These are phyloP conservation scores for Chaetomium globosum DNA, from an alignment of 2,329 filamentous ascomycete species.

Conservation along the genomic window DNA sequence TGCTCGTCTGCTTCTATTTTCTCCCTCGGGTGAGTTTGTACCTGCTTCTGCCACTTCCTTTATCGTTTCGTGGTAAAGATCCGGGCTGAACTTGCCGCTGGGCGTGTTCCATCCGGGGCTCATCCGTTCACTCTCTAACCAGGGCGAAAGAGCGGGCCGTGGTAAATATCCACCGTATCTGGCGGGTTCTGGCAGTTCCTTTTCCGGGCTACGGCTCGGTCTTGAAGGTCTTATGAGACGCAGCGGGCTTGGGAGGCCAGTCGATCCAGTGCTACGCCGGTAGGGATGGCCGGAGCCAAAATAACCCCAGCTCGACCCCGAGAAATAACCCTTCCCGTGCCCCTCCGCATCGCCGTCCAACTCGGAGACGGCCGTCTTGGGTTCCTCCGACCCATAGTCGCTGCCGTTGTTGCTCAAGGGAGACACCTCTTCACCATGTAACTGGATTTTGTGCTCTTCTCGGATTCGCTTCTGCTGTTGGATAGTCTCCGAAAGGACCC, in stretches of 20 bases:
- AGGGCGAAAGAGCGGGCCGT: not conserved
- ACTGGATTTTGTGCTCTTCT: slow-evolving; percentile 5
- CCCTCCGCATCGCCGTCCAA: slow-evolving; percentile 14
- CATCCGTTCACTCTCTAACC: not conserved
- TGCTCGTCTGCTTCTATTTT: not conserved
- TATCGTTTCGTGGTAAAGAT: slow-evolving; percentile 18
- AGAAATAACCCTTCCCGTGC: slow-evolving; percentile 3
- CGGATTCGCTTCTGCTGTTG: slow-evolving; percentile 9
- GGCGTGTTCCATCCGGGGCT: not conserved
- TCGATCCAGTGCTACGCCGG: slow-evolving; percentile 12
- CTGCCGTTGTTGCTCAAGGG: slow-evolving; percentile 32
- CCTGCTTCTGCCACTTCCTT: slow-evolving; percentile 7
- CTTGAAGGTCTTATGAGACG: slow-evolving; percentile 12
- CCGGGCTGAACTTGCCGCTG: slow-evolving; percentile 1
- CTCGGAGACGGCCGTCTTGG: slow-evolving; percentile 31
- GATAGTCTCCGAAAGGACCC: slow-evolving; percentile 37
- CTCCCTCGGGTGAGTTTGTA: not conserved
- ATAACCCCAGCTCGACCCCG: slow-evolving; percentile 13
- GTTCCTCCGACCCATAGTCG: slow-evolving; percentile 28
- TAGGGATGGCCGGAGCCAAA: not conserved
- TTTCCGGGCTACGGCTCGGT: not conserved
- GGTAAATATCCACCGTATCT: not conserved
- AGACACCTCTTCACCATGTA: slow-evolving; percentile 28
- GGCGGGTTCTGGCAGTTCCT: not conserved
- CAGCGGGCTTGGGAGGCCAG: slow-evolving; percentile 12